phyloP scores from a whole-genome alignment of 768 basidiomycete genomes.

The Suillus sp. region DNA sequence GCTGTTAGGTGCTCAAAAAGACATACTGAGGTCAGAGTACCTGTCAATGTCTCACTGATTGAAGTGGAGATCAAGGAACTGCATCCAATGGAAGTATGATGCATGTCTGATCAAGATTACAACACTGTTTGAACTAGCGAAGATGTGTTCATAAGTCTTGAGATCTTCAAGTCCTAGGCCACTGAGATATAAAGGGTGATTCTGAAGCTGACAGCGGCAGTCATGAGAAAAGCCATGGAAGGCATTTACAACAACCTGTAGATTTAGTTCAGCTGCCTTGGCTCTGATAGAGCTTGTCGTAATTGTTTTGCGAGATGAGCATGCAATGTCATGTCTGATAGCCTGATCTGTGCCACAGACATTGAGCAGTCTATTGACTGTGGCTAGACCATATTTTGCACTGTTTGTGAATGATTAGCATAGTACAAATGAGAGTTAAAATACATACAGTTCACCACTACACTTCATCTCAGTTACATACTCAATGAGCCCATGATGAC shows the following conservation, averaged over 20 bases:
- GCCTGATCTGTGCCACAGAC: constrained; percentile 18
- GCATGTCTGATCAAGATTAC: constrained; percentile 15
- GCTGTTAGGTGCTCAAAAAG: not conserved
- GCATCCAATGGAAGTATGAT: constrained; percentile 23
- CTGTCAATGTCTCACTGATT: constrained; percentile 11
- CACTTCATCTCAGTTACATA: constrained; percentile 36
- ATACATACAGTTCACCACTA: constrained; percentile 40
- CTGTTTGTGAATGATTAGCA: not conserved
- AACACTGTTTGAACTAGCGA: constrained; percentile 16
- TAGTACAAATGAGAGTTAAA: constrained; percentile 4
- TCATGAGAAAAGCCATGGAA: constrained; percentile 30
- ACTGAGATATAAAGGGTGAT: constrained; percentile 18
- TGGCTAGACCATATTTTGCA: constrained; percentile 13
- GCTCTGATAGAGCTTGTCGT: constrained; percentile 18
- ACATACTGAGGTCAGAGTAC: constrained; percentile 11
- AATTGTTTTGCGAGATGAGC: constrained; percentile 27
- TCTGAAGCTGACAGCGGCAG: constrained; percentile 20
- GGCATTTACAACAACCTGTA: constrained; percentile 21
- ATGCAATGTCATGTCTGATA: constrained; percentile 34
- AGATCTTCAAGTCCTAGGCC: constrained; percentile 23
- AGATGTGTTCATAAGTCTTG: constrained; percentile 22
- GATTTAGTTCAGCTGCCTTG: constrained; percentile 7
- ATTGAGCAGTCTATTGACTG: constrained; percentile 26
- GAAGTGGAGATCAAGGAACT: constrained; percentile 15
- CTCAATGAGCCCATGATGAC: constrained; percentile 36